Base-by-base conservation (phyloP, 495 filamentous ascomycete species). In the Penicillium silybi region DNA sequence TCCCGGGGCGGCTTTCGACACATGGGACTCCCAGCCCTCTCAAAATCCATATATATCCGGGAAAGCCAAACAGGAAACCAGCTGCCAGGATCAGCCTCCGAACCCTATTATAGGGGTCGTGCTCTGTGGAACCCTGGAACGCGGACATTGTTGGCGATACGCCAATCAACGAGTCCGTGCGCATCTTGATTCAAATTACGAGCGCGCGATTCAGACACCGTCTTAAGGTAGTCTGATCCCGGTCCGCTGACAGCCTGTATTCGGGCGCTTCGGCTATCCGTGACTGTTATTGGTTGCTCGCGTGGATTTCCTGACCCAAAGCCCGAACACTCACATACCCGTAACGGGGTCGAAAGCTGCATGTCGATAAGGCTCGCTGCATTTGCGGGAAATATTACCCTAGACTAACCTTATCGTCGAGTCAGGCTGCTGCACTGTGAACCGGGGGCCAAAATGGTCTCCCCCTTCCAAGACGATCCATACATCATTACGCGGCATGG, bases 131-230 rank as follows among this genome's bases (percentile, higher is more conserved):
- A 63, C 52, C 29, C 13, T 32, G 29, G 29, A 4, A 27, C 22
- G 22, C 3, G 40, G 50, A 58, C 56, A 65, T 66, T 67, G 62
- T 65, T 71, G 67, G 68, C 67, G 70, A 73, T 71, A 68, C 65
- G 68, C 67, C 56, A 57, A 50, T 46, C 46, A 46, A 23, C 26
- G 35, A 44, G 62, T 53, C 59, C 54, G 62, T 64, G 62, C 62
- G 45, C 45, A 50, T 18, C 41, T 42, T 37, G 50, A 56, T 38
- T 29, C 39, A 52, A 34, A 32, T 29, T 23, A 27, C 32, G 25
- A 39, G 29, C 29, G 39, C 18, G 44, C 11, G 19, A 48, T 48
- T 16, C 17, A 16, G 22, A 39, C 17, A 17, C 23, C 20, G 44
- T 32, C 8, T 6, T 41, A n/a, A n/a, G n/a, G n/a, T n/a, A n/a